Evolutionary conservation across 164 flowering plant genomes (phyloP), one percentile per base, ranked within the genome.

Genomic region (Santalum album): DNA sequence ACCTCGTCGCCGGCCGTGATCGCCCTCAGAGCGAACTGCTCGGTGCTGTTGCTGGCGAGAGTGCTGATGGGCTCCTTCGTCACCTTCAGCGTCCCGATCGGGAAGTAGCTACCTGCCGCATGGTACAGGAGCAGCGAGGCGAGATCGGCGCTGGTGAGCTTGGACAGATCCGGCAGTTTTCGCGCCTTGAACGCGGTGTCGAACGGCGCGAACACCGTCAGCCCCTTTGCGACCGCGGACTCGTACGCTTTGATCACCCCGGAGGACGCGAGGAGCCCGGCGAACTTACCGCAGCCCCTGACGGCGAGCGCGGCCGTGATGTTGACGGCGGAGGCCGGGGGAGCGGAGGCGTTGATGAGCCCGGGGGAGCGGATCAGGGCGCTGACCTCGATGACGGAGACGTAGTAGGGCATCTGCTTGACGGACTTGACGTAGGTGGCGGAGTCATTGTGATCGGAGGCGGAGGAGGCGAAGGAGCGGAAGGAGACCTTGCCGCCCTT

Each of bases 211-310:
- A 91, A 88, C 0, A 91, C 17, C n/a, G 98, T 91, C 54, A 91
- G 57, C 0, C 96, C 98, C 45, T 84, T 83, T 1, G 44, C 78
- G 2, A 68, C 26, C 2, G 78, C 87, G 0, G 80, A 53, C 51
- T 77, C 59, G 60, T 69, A 91, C 0, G 63, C 68, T 56, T 84
- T 88, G 26, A 84, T 4, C 12, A 91, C 96, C 0, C 98, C 98
- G 46, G 74, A 72, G 5, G 67, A 35, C 0, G 39, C 25, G 9
- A 91, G 34, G 69, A 88, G 27, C 3, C 66, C 29, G 2, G 83
- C 90, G 43, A 91, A 91, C 7, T 81, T 88, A 59, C 84, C 86
- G 59, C 95, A 86, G 1, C 98, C 98, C 6, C 90, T 91, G 49
- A 86, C 86, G 46, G 78, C 90, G 1, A 91, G 73, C 54, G 72